Base-by-base conservation (phyloP, 148 eudicot species). In the Chenopodium quinoa region DNA sequence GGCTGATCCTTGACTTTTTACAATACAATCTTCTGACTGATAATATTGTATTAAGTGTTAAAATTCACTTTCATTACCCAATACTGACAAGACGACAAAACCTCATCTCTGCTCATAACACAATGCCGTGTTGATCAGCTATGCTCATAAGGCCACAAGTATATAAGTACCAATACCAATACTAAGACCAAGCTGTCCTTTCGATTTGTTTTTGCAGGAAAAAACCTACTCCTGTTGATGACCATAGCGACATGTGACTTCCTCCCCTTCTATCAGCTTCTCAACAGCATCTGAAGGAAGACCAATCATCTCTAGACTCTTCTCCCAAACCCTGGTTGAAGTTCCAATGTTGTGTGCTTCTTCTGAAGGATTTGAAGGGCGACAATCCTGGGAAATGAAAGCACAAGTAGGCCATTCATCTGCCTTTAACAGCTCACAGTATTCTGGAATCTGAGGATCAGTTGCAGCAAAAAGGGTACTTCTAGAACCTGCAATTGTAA, bases 381-480 rank as follows among this genome's bases (percentile, higher is more conserved):
- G 95, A 56, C 99, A 96, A 85, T 96, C 99, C 63, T 88, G 94
- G 81, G 91, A 88, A 78, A 96, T 82, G 88, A 83, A 96, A 75
- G 99, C 97, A 47, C 95, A 93, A 0, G 91, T 92, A 19, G 98
- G 98, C 98, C 98, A 96, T 29, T 96, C 97, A 69, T 96, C 99
- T 10, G 95, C 86, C 91, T 84, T 93, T 82, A 93, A 73, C 84
- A 91, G 84, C 76, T 93, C 98, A 84, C 95, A 92, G 76, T 90
- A 93, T 77, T 93, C 98, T 1, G 91, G 92, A 80, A 96, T 86
- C 81, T 96, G 99, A 58, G 99, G 98, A 83, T 96, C 99, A 17
- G 95, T 96, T 27, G 98, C 98, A 56, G 97, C 98, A 86, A 96
- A 96, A 25, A 96, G 93, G 34, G 99, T 82, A 77, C 98, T 96